These are phyloP conservation scores for Fusarium udum DNA, from an alignment of 2,329 filamentous ascomycete genomes.

Conservation along the genomic window DNA sequence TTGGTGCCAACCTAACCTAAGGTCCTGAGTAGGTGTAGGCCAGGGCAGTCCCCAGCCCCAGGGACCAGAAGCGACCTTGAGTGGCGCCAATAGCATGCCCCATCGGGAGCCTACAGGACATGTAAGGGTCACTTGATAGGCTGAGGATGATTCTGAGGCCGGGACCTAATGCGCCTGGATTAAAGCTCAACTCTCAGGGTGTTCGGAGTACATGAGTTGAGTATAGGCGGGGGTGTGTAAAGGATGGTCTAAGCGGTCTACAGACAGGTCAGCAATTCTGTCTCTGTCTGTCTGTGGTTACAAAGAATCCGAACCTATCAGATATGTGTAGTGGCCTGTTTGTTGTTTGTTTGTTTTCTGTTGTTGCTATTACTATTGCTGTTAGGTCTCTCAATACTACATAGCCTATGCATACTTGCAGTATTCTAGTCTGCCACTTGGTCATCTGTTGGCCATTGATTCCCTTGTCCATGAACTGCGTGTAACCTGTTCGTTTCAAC, in stretches of 20 bases:
- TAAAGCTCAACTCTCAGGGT: slow-evolving; percentile 12
- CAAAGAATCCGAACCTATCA: not conserved
- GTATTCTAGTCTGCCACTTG: slow-evolving; percentile 15
- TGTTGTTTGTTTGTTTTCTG: not conserved
- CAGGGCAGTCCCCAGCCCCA: not conserved
- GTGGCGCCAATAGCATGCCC: slow-evolving; percentile 25
- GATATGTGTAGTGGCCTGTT: not conserved
- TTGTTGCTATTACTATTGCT: not conserved
- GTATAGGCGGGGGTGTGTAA: not conserved
- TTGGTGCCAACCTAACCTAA: not conserved
- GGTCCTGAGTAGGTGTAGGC: not conserved
- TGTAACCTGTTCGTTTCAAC: slow-evolving; percentile 18
- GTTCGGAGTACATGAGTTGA: not conserved
- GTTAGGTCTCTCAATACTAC: not conserved
- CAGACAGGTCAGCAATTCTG: not conserved
- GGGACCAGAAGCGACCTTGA: slow-evolving; percentile 4
- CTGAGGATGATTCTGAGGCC: slow-evolving; percentile 24
- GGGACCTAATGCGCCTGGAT: slow-evolving; percentile 33
- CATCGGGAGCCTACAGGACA: slow-evolving; percentile 28
- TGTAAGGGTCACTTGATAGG: slow-evolving; percentile 27
- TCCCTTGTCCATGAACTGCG: slow-evolving; percentile 3
- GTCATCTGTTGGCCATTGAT: slow-evolving; percentile 6
- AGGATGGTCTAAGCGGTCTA: not conserved
- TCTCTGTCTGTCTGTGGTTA: not conserved
- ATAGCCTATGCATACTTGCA: not conserved